Evolutionary conservation across 73 alveolate species (phyloP), one percentile per base, ranked within the genome.

Genomic region (Chromera velia): DNA sequence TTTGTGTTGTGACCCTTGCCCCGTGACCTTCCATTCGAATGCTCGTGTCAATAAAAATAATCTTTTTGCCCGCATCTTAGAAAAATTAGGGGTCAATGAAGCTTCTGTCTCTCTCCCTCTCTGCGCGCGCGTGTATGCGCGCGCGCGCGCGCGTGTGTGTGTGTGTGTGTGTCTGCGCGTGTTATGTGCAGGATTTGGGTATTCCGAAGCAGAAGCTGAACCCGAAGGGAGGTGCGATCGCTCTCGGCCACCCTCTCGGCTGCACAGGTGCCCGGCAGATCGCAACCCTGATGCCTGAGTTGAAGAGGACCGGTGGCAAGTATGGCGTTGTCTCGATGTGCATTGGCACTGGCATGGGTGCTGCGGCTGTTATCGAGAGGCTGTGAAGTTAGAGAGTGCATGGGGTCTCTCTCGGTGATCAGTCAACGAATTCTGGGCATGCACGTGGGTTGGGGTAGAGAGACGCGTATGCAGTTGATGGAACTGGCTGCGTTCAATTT

Each of bases 181-280:
- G 70, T n/a, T n/a, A n/a, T n/a, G n/a, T 93, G 49, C 91, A 93
- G 34, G 87, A 93, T 75, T 78, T 97, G 62, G 93, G 94, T 67
- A 92, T 97, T 76, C 98, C 97, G 71, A 86, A 86, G 89, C 91
- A 89, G 82, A 97, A 96, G 91, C 88, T 97, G 72, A 97, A 97
- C 93, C 97, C 98, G 69, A 95, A 97, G 91, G 99, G 99, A 29
- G 99, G 99, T 63, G 99, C 99, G 26, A 95, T 96, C 74, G 98
- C 99, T 32, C 90, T 97, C 47, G 99, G 99, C 63, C 99, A 97
- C 88, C 99, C 99, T 40, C 90, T 97, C 34, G 96, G 96, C 28
- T 90, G 96, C 86, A 96, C 99, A 82, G 99, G 99, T 33, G 98
- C 99, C 19, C 91, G 99, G 85, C 93, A 90, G 91, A 90, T 96